Percentiles rank a stretch among this genome's conserved stretches.
Conservation (phyloP, 805 yeast genomes). For the Priceomyces carsonii region DNA sequence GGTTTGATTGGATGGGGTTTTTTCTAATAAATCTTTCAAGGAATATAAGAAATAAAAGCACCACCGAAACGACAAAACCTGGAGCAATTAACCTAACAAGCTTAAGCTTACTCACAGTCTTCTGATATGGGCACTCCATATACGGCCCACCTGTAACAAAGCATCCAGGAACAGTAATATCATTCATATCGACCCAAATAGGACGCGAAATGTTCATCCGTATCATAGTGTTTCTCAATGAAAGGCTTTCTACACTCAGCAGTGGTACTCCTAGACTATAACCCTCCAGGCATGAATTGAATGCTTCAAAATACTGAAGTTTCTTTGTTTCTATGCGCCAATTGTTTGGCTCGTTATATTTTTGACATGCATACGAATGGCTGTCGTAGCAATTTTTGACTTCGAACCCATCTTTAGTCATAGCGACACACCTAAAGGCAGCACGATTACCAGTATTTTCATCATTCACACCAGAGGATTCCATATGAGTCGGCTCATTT, state of each 20-base stretch:
- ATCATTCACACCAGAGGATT: constrained; percentile 2
- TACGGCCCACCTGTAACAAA: constrained; percentile 85
- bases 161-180: constrained; percentile 69
- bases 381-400: constrained; percentile 66
- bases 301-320: constrained; percentile 46
- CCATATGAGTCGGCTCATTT: constrained; percentile 45
- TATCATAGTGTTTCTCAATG: constrained; percentile 29
- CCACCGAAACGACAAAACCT: constrained; percentile 56
- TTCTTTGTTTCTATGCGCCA: constrained; percentile 41
- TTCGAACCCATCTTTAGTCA: constrained; percentile 53
- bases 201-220: constrained; percentile 28
- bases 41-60: constrained; percentile 52
- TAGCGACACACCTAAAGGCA: constrained; percentile 44
- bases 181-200: constrained; percentile 82
- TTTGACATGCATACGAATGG: constrained; percentile 58
- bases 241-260: constrained; percentile 36
- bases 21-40: constrained; percentile 53
- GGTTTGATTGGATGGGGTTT: constrained; percentile 70
- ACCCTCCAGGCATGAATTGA: constrained; percentile 32
- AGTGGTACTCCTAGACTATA: constrained; percentile 32
- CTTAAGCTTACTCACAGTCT: constrained; percentile 51
- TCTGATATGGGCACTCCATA: constrained; percentile 76
- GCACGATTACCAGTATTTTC: constrained; percentile 9
- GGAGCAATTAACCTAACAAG: constrained; percentile 69
- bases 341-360: constrained; percentile 31